These are phyloP conservation scores for Boletus huronensis DNA, from an alignment of 768 basidiomycete species.

Conservation along the genomic window DNA sequence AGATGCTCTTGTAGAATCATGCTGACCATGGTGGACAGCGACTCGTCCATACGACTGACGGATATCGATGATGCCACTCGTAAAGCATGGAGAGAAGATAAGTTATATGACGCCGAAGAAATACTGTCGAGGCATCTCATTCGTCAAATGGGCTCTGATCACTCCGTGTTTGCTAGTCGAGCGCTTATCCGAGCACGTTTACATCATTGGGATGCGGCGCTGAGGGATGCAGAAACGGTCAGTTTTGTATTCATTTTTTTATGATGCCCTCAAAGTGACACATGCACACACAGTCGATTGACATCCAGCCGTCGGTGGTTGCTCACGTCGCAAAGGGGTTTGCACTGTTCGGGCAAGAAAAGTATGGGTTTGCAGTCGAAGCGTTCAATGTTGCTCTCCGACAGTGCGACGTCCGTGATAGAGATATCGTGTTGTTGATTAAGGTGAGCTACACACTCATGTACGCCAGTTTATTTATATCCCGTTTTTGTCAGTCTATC, in stretches of 20 bases:
- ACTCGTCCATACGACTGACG: slow-evolving; percentile 4
- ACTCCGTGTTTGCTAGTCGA: slow-evolving; percentile 2
- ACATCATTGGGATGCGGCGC: slow-evolving; percentile 1
- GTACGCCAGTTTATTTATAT: not conserved
- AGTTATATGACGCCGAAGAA: slow-evolving; percentile 9
- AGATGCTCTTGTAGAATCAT: not conserved
- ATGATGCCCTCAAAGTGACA: not conserved
- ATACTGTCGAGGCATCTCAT: slow-evolving; percentile 3
- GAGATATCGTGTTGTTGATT: not conserved
- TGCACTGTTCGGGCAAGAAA: slow-evolving; percentile 7
- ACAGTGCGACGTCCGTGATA: slow-evolving; percentile 6
- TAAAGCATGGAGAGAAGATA: slow-evolving; percentile 5
- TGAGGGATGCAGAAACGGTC: slow-evolving; percentile 12
- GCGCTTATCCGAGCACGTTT: slow-evolving; percentile 8
- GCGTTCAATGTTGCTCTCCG: slow-evolving; percentile 9
- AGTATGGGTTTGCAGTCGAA: slow-evolving; percentile 1
- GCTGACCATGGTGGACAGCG: not conserved
- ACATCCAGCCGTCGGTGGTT: slow-evolving; percentile 8
- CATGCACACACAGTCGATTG: slow-evolving; percentile 1
- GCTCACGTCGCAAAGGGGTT: slow-evolving; percentile 7
- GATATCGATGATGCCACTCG: not conserved
- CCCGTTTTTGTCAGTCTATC: not conserved
- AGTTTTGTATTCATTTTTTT: not conserved
- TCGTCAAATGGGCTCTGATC: not conserved
- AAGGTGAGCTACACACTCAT: not conserved